These are phyloP conservation scores for Nasturtium officinale DNA, from an alignment of 345 rosid species.

Conservation along the genomic window DNA sequence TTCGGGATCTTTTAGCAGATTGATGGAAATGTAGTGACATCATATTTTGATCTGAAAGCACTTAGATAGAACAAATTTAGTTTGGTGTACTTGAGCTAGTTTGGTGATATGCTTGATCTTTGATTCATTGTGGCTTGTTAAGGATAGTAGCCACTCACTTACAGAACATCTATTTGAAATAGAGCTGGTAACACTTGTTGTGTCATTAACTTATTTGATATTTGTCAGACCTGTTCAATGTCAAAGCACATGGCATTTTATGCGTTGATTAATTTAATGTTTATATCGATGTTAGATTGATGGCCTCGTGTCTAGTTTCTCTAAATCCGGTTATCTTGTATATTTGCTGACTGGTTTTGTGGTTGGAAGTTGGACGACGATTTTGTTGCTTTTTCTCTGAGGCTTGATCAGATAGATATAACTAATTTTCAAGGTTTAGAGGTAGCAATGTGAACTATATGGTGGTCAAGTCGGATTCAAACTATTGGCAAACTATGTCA, in stretches of 20 bases:
- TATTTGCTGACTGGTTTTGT: background rate
- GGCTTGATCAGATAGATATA: background rate
- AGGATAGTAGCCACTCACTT: background rate
- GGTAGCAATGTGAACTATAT: background rate
- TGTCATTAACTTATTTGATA: conserved; percentile 11
- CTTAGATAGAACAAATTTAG: background rate
- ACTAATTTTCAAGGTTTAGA: background rate
- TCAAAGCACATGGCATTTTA: background rate
- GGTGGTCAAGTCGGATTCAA: background rate
- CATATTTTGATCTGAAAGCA: background rate
- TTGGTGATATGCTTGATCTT: conserved; percentile 8
- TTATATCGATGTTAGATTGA: background rate
- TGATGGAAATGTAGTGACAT: background rate
- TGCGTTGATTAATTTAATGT: background rate
- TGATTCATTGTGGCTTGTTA: background rate
- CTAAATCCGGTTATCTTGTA: background rate
- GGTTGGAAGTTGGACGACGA: background rate
- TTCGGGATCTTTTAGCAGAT: conserved; percentile 5
- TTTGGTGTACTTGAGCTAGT: background rate
- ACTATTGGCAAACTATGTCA: background rate
- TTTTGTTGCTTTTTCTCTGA: background rate
- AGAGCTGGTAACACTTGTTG: background rate
- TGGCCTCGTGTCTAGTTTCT: background rate
- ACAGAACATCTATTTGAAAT: background rate
- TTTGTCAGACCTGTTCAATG: background rate